phyloP scores from a whole-genome alignment of 257 asterid genomes.

The Leptodermis oblonga region DNA sequence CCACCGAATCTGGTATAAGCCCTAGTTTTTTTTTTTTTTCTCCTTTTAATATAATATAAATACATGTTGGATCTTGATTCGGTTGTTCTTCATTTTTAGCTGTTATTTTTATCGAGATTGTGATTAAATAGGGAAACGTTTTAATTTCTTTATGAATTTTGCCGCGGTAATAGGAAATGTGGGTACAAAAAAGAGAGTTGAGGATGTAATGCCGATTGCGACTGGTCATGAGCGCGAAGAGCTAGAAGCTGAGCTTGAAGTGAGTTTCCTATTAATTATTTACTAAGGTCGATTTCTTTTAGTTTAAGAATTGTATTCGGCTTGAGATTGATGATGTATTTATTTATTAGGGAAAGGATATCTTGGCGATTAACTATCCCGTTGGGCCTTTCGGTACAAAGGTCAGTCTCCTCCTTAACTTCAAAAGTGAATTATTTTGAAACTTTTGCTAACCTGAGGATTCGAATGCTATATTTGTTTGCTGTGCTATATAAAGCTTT shows the following conservation, averaged over 20 bases:
- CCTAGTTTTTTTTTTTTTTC: slow-evolving; percentile 10
- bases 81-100: neutral
- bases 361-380: slow-evolving; percentile 60
- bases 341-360: slow-evolving; percentile 50
- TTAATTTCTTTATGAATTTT: slow-evolving; percentile 1
- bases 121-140: neutral
- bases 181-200: slow-evolving; percentile 46
- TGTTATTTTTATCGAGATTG: neutral
- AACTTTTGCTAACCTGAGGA: neutral
- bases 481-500: neutral
- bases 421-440: neutral
- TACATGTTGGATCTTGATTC: too few relatives aligned
- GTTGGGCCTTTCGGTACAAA: slow-evolving; percentile 92
- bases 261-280: slow-evolving; percentile 27
- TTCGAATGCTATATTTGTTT: neutral
- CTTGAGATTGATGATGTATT: slow-evolving; percentile 7
- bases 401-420: slow-evolving; percentile 41
- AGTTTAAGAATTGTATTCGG: neutral
- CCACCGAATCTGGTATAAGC: slow-evolving; percentile 58
- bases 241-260: slow-evolving; percentile 81
- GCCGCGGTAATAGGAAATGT: slow-evolving; percentile 35
- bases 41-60: neutral
- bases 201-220: slow-evolving; percentile 91
- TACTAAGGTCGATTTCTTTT: neutral
- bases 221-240: slow-evolving; percentile 98